Conservation (phyloP, 1,139 yeast species). For the Pichia sp. region DNA sequence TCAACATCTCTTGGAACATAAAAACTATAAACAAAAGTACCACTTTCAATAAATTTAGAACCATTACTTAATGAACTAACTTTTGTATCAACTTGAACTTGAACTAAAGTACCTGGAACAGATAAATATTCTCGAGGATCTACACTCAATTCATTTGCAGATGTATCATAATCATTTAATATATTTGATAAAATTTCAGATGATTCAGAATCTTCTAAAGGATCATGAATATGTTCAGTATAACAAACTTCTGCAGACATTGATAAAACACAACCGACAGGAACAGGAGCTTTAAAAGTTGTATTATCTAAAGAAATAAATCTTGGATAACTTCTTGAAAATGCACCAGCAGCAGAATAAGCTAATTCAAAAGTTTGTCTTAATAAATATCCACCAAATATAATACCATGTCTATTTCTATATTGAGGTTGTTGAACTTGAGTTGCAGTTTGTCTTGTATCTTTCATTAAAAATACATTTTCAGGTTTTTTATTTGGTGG, state of each 20-base stretch:
- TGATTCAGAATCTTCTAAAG: conserved; percentile 30
- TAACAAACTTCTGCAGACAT: conserved; percentile 79
- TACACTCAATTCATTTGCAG: conserved; percentile 48
- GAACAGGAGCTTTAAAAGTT: conserved; percentile 88
- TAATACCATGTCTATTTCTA: conserved; percentile 90
- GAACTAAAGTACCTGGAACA: conserved; percentile 82
- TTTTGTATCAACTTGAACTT: conserved; percentile 79
- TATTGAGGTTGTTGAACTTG: conserved; percentile 94
- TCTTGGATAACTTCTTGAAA: conserved; percentile 76
- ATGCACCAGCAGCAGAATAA: conserved; percentile 86
- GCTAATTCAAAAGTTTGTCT: conserved; percentile 92
- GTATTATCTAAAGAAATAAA: conserved; percentile 87
- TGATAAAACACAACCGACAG: conserved; percentile 84
- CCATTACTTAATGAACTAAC: conserved; percentile 60
- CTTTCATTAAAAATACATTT: conserved; percentile 58
- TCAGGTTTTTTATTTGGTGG: conserved; percentile 32
- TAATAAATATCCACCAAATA: conserved; percentile 87
- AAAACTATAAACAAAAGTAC: conserved; percentile 83
- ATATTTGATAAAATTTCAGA: conserved; percentile 30
- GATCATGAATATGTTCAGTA: conserved; percentile 64
- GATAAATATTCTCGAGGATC: conserved; percentile 57
- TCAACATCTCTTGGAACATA: conserved; percentile 61
- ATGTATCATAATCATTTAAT: conserved; percentile 40
- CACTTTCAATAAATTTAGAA: conserved; percentile 60
- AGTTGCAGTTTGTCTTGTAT: conserved; percentile 66